Percentiles rank a stretch among this genome's conserved stretches.
Conservation (phyloP, 2,329 filamentous ascomycete species). For the Helminthosporium solani region DNA sequence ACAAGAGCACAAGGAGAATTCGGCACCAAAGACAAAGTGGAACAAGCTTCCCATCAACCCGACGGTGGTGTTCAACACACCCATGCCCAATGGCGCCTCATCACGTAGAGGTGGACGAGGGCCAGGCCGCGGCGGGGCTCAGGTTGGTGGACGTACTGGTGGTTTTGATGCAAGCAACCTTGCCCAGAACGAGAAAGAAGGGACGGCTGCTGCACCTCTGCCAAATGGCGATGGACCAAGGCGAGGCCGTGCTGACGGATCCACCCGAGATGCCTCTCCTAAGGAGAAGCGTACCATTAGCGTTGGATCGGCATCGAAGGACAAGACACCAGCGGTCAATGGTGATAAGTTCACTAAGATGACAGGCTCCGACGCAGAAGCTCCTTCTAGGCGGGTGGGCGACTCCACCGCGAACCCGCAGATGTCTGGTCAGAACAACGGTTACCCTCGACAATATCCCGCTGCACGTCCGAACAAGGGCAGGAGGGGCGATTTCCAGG, state of each 20-base stretch:
- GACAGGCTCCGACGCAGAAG: slow-evolving; percentile 24
- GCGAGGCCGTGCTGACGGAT: slow-evolving; percentile 33
- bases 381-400: slow-evolving; percentile 21
- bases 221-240: slow-evolving; percentile 36
- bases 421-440: slow-evolving; percentile 22
- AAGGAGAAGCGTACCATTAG: slow-evolving; percentile 40
- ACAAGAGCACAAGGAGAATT: slow-evolving; percentile 58
- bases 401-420: slow-evolving; percentile 19
- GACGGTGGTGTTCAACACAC: slow-evolving; percentile 82
- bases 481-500: slow-evolving; percentile 32
- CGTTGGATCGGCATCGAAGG: slow-evolving; percentile 33
- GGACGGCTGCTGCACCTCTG: slow-evolving; percentile 16
- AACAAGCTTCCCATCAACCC: slow-evolving; percentile 79
- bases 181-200: slow-evolving; percentile 45
- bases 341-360: slow-evolving; percentile 29
- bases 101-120: slow-evolving; percentile 46
- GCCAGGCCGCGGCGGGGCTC: slow-evolving; percentile 57
- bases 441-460: slow-evolving; percentile 34
- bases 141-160: slow-evolving; percentile 54
- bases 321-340: slow-evolving; percentile 22
- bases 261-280: slow-evolving; percentile 30
- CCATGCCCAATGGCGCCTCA: slow-evolving; percentile 57
- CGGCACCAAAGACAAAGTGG: slow-evolving; percentile 58
- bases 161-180: slow-evolving; percentile 43
- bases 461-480: slow-evolving; percentile 30